A percentile compares a stretch with the other conserved stretches of the same genome.
Evolutionary conservation across 164 flowering plant genomes (phyloP).

Genomic region (Echeveria elegans): DNA sequence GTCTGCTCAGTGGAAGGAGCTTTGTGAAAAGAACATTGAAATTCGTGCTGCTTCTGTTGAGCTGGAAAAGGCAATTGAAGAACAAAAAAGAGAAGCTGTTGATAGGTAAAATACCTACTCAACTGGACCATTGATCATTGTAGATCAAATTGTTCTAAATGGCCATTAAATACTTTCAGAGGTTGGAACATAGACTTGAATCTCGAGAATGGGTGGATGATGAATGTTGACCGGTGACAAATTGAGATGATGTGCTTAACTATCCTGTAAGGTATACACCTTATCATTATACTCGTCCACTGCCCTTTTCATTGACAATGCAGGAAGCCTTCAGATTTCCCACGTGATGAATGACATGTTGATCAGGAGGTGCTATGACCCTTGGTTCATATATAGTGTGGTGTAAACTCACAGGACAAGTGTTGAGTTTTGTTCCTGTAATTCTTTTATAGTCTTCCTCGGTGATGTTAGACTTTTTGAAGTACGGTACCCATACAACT

Average conservation of each 20-base stretch:
- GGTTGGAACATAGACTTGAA: constrained; percentile 61
- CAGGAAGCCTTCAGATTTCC: neutral
- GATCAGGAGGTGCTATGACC: too few relatives aligned
- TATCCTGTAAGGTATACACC: neutral
- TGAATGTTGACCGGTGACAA: constrained; percentile 23
- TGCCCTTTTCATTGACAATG: neutral
- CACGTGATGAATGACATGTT: too few relatives aligned
- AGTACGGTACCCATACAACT: too few relatives aligned
- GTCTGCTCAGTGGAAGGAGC: constrained; percentile 81
- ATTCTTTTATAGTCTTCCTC: too few relatives aligned
- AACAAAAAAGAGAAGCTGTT: constrained; percentile 51
- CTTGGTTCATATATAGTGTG: too few relatives aligned
- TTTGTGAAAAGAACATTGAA: constrained; percentile 76
- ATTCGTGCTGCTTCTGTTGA: constrained; percentile 68
- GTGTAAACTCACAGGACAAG: too few relatives aligned
- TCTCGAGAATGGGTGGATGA: constrained; percentile 32
- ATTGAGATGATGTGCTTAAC: constrained; percentile 7
- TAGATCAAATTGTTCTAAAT: constrained; percentile 1
- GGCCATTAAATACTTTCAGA: constrained; percentile 23
- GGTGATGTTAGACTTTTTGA: too few relatives aligned
- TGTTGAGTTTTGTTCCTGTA: too few relatives aligned
- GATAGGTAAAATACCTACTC: constrained; percentile 40
- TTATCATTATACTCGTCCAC: neutral
- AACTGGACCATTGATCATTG: neutral
- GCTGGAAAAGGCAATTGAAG: constrained; percentile 46